Evolutionary conservation across 208 protist genomes (phyloP), one percentile per base, ranked within the genome.

Genomic region (Trichomonas vaginalis): DNA sequence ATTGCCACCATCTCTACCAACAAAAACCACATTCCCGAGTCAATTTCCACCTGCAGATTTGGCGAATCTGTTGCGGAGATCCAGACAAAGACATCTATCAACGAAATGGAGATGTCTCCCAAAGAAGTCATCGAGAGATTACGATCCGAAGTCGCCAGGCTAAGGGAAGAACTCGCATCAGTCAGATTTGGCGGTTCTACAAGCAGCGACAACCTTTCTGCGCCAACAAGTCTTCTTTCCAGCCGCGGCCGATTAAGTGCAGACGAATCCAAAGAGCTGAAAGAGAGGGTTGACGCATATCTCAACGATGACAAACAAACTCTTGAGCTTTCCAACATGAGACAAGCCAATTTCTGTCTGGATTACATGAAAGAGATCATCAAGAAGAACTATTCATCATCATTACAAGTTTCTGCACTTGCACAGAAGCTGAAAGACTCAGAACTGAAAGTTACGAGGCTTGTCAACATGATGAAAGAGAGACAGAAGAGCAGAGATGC

Each of bases 11-110:
- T 95, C 79, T 95, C 92, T 9, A 80, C 49, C 15, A 79, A 95
- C 15, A 95, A 47, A 42, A 32, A 46, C 27, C 49, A 95, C 61
- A 79, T 95, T 45, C 42, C 47, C 10, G 92, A 95, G 37, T 51
- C 92, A 95, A 23, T 95, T 35, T 42, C 15, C 6, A 95, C 92
- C 32, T 95, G 47, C 42, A 45, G 51, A 95, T 95, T 95, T 80
- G 48, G 47, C 3, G 51, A 61, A 47, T 39, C 47, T 39, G 92
- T 95, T 51, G 40, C 86, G 6, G 14, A n/a, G 17, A 45, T 92
- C 51, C 3, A 8, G 27, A 92, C 86, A 21, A 46, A 42, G 32
- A 3, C 86, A 45, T 48, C 12, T 6, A 35, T 92, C 1, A 92
- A 92, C 45, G 10, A 51, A 17, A 6, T 17, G 27, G 86, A 92